phyloP scores from a whole-genome alignment of 345 rosid genomes.

The Bretschneidera sinensis region DNA sequence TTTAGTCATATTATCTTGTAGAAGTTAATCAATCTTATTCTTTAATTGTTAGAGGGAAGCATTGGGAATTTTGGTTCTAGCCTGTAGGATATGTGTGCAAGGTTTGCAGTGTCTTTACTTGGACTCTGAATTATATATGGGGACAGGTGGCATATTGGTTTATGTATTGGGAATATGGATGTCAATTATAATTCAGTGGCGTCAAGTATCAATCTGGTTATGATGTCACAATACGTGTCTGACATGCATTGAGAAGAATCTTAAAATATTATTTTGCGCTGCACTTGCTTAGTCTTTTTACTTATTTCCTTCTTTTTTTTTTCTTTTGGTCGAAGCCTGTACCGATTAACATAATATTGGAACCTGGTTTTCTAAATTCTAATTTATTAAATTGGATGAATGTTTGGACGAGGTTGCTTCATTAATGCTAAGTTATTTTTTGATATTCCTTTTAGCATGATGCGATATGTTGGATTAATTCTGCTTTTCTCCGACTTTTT shows the following conservation, averaged over 20 bases:
- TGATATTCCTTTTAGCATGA: not conserved
- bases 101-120: not conserved
- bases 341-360: too few species aligned
- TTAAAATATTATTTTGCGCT: not conserved
- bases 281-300: constrained; percentile 1
- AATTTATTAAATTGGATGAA: not conserved
- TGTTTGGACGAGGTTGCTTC: not conserved
- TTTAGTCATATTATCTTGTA: not conserved
- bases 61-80: too few species aligned
- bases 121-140: not conserved
- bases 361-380: constrained; percentile 1
- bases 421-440: constrained; percentile 3
- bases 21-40: too few species aligned
- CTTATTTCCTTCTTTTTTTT: not conserved
- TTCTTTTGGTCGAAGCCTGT: not conserved
- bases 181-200: not conserved
- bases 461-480: not conserved
- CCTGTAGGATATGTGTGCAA: too few species aligned
- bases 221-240: too few species aligned
- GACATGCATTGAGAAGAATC: too few species aligned
- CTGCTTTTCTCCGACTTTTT: constrained; percentile 9
- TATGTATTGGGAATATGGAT: not conserved
- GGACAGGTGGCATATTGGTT: not conserved
- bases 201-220: too few species aligned
- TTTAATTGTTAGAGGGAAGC: too few species aligned